Base-by-base conservation (phyloP, 768 basidiomycete genomes). In the Mrakia blollopis region DNA sequence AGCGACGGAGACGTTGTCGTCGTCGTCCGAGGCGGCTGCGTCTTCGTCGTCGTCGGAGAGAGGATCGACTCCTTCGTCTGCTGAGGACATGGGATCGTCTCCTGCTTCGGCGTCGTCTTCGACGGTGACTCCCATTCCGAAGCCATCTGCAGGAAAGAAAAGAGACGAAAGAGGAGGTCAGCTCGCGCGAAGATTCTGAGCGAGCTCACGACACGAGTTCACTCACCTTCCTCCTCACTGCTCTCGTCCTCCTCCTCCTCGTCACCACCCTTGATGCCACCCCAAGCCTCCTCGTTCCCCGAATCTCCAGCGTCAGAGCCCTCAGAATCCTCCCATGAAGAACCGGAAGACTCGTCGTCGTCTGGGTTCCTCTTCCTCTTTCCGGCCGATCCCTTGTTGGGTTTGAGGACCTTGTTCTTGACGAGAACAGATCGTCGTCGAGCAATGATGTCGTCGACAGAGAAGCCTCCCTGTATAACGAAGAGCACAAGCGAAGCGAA, bases 401-500 rank as follows among this genome's bases (percentile, higher is more conserved):
- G 30, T 21, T 47, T 54, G 60, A 69, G 54, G 23, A 79, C 80
- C 79, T 83, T 79, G 76, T 89, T 80, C 81, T 86, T 87, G 80
- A 89, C 73, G 73, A 78, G 73, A 9, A 65, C 77, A 7, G 54
- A 41, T 16, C 73, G n/a, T 54, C 77, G 87, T 75, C 91, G 88
- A 71, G 90, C 89, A 83, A 98, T 95, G 78, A 98, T 95, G 81
- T 96, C 93, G 83, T 96, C 91, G 14, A 98, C 90, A 63, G 91
- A 92, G 73, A 96, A 88, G n/a, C 90, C 90, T 82, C 88, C 85
- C 90, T 92, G 79, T 21, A 77, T 16, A 54, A 16, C 21, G 14
- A 54, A 16, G 10, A 28, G 32, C 25, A 1, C 32, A 8, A 28
- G 41, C 28, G n/a, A 37, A n/a, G n/a, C n/a, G n/a, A n/a, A n/a